These are phyloP conservation scores for Tolypocladium album DNA, from an alignment of 2,329 filamentous ascomycete species.

Conservation along the genomic window DNA sequence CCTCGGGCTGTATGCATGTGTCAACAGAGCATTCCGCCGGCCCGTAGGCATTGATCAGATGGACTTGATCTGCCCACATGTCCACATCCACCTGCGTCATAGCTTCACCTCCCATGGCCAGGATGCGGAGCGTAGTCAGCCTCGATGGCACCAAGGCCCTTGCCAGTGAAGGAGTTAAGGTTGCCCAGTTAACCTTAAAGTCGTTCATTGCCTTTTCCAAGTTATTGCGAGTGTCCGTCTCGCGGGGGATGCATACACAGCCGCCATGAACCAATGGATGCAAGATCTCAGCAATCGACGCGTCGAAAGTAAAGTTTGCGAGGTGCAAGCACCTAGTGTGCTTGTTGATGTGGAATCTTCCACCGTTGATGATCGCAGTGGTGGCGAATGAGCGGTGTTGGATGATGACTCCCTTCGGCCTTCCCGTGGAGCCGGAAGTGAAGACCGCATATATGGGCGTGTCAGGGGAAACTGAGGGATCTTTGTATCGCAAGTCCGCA, in stretches of 20 bases:
- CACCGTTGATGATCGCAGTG: neutral
- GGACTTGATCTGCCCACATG: conserved; percentile 8
- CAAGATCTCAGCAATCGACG: conserved; percentile 6
- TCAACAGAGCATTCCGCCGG: conserved; percentile 19
- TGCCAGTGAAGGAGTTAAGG: conserved; percentile 5
- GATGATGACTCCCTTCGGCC: conserved; percentile 27
- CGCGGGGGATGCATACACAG: conserved; percentile 9
- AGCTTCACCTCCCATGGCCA: conserved; percentile 13
- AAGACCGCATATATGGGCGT: conserved; percentile 28
- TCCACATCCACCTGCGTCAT: conserved; percentile 17
- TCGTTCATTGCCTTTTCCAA: conserved; percentile 4
- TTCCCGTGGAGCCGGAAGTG: conserved; percentile 40
- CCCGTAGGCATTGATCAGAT: conserved; percentile 28
- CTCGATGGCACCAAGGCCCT: conserved; percentile 1
- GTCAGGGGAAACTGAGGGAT: neutral
- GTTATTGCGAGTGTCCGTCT: conserved; percentile 3
- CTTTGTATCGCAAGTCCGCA: neutral
- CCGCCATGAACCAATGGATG: conserved; percentile 5
- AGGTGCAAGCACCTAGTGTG: conserved; percentile 3
- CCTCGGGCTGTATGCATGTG: conserved; percentile 3
- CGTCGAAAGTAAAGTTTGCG: conserved; percentile 9
- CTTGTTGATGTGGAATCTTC: neutral
- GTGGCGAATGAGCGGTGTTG: conserved; percentile 3
- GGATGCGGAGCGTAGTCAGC: conserved; percentile 5
- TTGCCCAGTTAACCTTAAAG: conserved; percentile 2